Evolutionary conservation across 257 asterid genomes (phyloP).

Genomic region (Solanum tarijense): DNA sequence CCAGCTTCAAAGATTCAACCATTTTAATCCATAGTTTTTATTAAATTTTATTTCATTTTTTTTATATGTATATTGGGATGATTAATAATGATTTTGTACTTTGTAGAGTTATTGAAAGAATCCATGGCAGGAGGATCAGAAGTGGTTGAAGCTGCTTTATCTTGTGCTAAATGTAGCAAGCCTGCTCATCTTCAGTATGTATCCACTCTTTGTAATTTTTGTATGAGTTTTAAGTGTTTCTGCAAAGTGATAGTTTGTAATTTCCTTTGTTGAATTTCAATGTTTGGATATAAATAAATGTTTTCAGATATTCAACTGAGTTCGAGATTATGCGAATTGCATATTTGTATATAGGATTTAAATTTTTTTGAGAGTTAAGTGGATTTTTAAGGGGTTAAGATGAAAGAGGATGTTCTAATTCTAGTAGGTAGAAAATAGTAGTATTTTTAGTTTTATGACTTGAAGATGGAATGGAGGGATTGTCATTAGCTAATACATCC

Average conservation of each 20-base stretch:
- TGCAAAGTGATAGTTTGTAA: neutral
- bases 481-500: neutral
- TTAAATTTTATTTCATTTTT: no score
- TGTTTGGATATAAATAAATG: neutral
- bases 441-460: neutral
- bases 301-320: neutral
- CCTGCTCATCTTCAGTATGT: constrained; percentile 83
- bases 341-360: neutral
- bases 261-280: neutral
- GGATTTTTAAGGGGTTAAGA: neutral
- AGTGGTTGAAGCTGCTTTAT: constrained; percentile 33
- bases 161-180: constrained; percentile 80
- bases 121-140: constrained; percentile 67
- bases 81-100: neutral
- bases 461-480: neutral
- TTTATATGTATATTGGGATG: neutral
- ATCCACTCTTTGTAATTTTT: neutral
- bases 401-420: neutral
- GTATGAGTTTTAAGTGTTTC: neutral
- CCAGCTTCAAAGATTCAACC: neutral
- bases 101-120: neutral
- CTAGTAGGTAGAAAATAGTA: neutral
- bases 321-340: neutral
- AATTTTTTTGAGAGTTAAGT: neutral
- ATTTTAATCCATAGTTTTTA: neutral